These are phyloP conservation scores for Ascobolus immersus DNA, from an alignment of 495 filamentous ascomycete genomes.

Conservation along the genomic window DNA sequence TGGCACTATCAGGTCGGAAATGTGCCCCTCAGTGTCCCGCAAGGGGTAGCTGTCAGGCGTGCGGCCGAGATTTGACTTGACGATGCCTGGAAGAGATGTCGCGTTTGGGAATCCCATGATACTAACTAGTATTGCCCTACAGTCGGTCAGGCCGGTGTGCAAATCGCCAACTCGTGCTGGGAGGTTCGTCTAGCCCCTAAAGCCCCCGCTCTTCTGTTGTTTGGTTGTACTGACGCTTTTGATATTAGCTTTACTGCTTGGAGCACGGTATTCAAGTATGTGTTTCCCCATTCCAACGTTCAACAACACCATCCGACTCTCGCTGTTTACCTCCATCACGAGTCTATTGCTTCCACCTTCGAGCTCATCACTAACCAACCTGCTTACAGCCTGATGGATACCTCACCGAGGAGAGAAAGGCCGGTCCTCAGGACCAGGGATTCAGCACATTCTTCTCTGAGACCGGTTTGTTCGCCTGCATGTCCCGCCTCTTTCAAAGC, in stretches of 20 bases:
- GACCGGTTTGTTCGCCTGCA: constrained; percentile 48
- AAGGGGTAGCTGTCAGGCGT: too few species aligned
- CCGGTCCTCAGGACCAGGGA: constrained; percentile 71
- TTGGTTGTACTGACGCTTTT: constrained; percentile 7
- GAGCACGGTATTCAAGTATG: constrained; percentile 96
- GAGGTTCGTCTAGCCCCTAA: constrained; percentile 45
- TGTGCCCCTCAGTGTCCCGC: too few species aligned
- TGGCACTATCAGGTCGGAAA: too few species aligned
- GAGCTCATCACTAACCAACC: constrained; percentile 1
- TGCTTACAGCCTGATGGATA: constrained; percentile 72
- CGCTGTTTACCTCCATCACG: constrained; percentile 8
- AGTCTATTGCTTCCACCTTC: too few species aligned
- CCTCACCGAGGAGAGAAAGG: constrained; percentile 93
- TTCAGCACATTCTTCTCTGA: constrained; percentile 99
- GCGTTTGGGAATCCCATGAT: constrained; percentile 4
- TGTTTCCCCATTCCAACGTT: constrained; percentile 3
- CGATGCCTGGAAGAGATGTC: constrained; percentile 21
- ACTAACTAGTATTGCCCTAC: constrained; percentile 16
- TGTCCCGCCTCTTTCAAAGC: neutral
- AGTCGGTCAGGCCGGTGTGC: constrained; percentile 99
- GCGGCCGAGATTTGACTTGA: too few species aligned
- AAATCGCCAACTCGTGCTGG: constrained; percentile 99
- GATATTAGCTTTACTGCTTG: constrained; percentile 79
- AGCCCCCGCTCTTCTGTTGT: neutral
- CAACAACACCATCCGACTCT: constrained; percentile 2